Conservation (phyloP, 768 basidiomycete genomes). For the Mycena epipterygia region DNA sequence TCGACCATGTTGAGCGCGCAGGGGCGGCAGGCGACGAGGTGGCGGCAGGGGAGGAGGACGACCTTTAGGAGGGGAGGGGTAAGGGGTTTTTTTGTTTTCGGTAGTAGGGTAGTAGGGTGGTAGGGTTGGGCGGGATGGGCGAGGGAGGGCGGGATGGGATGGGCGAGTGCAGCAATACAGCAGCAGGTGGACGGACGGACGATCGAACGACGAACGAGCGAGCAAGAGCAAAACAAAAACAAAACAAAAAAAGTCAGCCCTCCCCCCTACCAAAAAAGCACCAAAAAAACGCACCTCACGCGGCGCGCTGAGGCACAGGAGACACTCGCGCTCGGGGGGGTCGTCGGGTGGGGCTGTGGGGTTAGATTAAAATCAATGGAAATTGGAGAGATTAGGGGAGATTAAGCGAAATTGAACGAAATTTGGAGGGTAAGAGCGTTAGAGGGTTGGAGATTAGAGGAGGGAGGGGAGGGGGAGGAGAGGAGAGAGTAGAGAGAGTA, state of each 20-base stretch:
- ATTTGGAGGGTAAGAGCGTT: too few species aligned
- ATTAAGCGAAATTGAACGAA: too few species aligned
- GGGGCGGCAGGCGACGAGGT: slow-evolving; percentile 95
- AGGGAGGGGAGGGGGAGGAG: too few species aligned
- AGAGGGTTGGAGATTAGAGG: too few species aligned
- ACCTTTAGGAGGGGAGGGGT: slow-evolving; percentile 87
- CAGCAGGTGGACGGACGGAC: too few species aligned
- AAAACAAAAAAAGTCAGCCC: too few species aligned
- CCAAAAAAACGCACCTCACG: slow-evolving; percentile 12
- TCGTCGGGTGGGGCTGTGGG: slow-evolving; percentile 60
- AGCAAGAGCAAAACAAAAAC: background rate
- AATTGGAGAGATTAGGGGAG: too few species aligned
- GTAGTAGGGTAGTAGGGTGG: background rate
- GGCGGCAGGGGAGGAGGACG: slow-evolving; percentile 92
- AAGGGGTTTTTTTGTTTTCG: background rate
- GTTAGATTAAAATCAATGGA: background rate
- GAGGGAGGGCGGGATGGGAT: background rate
- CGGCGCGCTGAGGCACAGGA: slow-evolving; percentile 75
- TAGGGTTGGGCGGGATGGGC: background rate
- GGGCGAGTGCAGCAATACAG: too few species aligned
- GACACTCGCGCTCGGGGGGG: slow-evolving; percentile 88
- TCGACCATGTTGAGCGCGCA: slow-evolving; percentile 98
- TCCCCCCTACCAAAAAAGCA: background rate
- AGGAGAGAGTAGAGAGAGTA: slow-evolving; percentile 23
- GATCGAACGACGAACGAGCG: too few species aligned